Base-by-base conservation (phyloP, 805 yeast genomes). In the Maudiozyma bulderi region DNA sequence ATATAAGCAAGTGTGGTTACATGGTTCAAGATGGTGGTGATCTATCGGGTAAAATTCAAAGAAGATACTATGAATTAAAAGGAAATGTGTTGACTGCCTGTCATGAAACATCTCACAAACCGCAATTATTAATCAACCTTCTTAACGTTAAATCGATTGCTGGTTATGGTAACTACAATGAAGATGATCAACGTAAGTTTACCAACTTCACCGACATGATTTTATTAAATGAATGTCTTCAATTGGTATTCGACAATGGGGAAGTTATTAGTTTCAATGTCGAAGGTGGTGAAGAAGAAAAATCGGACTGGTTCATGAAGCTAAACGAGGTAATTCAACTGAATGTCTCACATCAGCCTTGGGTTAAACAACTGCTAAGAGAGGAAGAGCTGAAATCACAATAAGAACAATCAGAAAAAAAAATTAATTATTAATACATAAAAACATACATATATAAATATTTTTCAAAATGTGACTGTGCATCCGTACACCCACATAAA, bases 1-100 rank as follows among this genome's bases (percentile, higher is more conserved):
- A 54, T 6, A 54, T 71, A 20, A 49, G 46, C 2, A 69, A 69
- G 57, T 82, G 84, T 59, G 97, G 97, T 0, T 83, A 72, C 59
- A 68, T 90, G 67, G 79, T 80, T 56, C 98, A 90, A 67, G 87
- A 83, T 58, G 97, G 97, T 26, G 98, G 97, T 10, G 98, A 90
- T 68, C 77, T 93, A 54, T 30, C 32, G 13, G 69, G 73, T 32
- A 50, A 57, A 32, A 43, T 50, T 4, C 79, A 84, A 57, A 77
- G 84, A 56, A 74, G 97, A 50, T 87, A 66, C 68, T 88, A 83
- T 69, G 80, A 76, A 54, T 71, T 90, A 14, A 71, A 76, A 41
- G 95, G 91, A 0, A 75, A 81, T 5, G 78, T 81, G 38, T 69
- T 90, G 55, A 73, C 82, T 47, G 96, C 95, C 0, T 86, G 82